Base-by-base conservation (phyloP, 352 stramenopile species). In the Pilasporangium apinafurcum region DNA sequence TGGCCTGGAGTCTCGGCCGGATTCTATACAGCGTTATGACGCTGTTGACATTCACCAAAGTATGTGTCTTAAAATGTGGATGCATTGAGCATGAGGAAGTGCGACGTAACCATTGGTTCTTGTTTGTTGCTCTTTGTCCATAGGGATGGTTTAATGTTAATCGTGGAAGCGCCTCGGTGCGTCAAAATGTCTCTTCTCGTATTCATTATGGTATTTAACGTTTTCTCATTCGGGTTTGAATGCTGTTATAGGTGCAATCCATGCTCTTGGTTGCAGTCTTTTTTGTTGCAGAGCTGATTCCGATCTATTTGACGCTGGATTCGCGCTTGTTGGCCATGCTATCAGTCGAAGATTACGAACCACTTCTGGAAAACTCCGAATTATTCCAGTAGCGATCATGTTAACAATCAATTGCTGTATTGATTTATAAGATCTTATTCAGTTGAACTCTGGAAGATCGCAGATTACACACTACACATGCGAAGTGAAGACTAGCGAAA, bases 1-100 rank as follows among this genome's bases (percentile, higher is more conserved):
- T 94, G 58, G 68, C 72, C 4, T 95, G 85, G 85, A 95, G 83
- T 34, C 56, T 85, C 34, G 85, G 81, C 0, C 74, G 83, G 16
- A 90, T 95, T 39, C 52, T 91, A 8, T 95, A 93, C 53, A 93
- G 82, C 48, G 73, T 94, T 21, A 91, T 92, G 51, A 91, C 83
- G 12, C 41, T 95, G 31, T 59, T 92, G n/a, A 91, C 81, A 10
- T 91, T 92, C 30, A 91, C 81, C 2, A 82, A 87, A 63, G 81
- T 86, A 68, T 8, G 32, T 7, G 2, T 29, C n/a, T 5, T 33
- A 10, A 29, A 27, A 10, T 31, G 9, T 18, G n/a, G n/a, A n/a
- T n/a, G n/a, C n/a, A n/a, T n/a, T n/a, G n/a, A n/a, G n/a, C n/a
- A n/a, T n/a, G n/a, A n/a, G n/a, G n/a, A n/a, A n/a, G n/a, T n/a